phyloP scores from a whole-genome alignment of 2,329 filamentous ascomycete genomes.

The Epichloe baconii region DNA sequence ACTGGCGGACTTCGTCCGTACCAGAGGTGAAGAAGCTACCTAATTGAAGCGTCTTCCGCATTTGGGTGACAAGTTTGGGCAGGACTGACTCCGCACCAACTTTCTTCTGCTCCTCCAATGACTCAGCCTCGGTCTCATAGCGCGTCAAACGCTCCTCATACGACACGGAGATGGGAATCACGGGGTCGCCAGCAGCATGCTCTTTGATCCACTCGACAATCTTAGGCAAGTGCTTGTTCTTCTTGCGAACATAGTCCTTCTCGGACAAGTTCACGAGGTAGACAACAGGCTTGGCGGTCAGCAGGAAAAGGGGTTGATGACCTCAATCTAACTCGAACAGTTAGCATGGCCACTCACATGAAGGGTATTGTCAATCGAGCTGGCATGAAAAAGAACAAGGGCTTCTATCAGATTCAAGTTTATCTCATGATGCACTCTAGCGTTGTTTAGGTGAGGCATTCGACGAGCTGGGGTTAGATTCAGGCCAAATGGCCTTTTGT shows the following conservation, averaged over 20 bases:
- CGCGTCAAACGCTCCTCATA: constrained; percentile 85
- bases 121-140: constrained; percentile 66
- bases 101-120: constrained; percentile 75
- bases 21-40: constrained; percentile 96
- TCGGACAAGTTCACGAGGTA: constrained; percentile 96
- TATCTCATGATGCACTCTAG: constrained; percentile 78
- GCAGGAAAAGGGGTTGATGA: constrained; percentile 91
- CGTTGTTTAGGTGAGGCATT: constrained; percentile 66
- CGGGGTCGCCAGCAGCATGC: constrained; percentile 73
- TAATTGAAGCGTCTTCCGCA: constrained; percentile 84
- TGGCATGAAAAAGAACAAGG: constrained; percentile 6
- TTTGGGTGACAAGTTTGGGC: constrained; percentile 81
- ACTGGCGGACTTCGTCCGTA: constrained; percentile 91
- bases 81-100: constrained; percentile 77
- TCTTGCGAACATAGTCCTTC: constrained; percentile 93
- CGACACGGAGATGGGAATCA: constrained; percentile 84
- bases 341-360: constrained; percentile 10
- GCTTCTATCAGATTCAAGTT: constrained; percentile 53
- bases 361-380: constrained; percentile 6
- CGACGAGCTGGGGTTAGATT: constrained; percentile 99
- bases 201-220: constrained; percentile 93
- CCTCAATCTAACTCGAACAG: constrained; percentile 57
- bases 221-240: constrained; percentile 97
- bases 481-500: constrained; percentile 92
- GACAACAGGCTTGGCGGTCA: constrained; percentile 93